A percentile compares a stretch with the other conserved stretches of the same genome.
These are phyloP conservation scores for Turnera subulata DNA, from an alignment of 345 rosid species.

Conservation along the genomic window DNA sequence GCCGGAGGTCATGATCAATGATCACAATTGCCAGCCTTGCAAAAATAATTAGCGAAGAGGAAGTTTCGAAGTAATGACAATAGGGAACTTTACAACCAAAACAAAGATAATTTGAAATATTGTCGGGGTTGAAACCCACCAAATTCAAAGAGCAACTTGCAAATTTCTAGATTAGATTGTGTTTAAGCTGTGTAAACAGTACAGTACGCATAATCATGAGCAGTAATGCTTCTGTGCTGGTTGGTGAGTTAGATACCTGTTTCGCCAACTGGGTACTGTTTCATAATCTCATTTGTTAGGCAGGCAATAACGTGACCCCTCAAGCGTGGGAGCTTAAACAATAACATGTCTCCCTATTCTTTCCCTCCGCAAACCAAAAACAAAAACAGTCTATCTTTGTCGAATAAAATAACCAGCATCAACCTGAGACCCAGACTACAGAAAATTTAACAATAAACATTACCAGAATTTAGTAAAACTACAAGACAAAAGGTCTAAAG, in stretches of 20 bases:
- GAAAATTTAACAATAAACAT: too few species aligned
- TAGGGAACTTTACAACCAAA: slow-evolving; percentile 18
- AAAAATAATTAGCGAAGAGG: slow-evolving; percentile 12
- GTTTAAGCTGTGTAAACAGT: background rate
- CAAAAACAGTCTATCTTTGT: too few species aligned
- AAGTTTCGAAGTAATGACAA: slow-evolving; percentile 31
- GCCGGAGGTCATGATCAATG: too few species aligned
- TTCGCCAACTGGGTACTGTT: slow-evolving; percentile 28
- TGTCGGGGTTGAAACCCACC: slow-evolving; percentile 6
- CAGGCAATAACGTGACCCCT: slow-evolving; percentile 1
- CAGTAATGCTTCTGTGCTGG: slow-evolving; percentile 24
- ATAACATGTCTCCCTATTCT: too few species aligned
- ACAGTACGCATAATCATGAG: background rate
- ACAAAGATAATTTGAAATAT: slow-evolving; percentile 28
- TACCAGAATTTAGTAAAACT: too few species aligned
- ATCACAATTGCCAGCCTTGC: slow-evolving; percentile 47
- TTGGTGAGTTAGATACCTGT: slow-evolving; percentile 19
- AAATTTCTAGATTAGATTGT: slow-evolving; percentile 14
- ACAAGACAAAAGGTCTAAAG: too few species aligned
- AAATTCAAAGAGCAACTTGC: slow-evolving; percentile 2
- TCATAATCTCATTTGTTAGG: background rate
- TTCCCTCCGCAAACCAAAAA: too few species aligned
- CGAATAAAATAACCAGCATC: too few species aligned
- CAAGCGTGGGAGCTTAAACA: too few species aligned
- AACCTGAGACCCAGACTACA: too few species aligned